Evolutionary conservation across 1,284 basidiomycete genomes (phyloP).

Genomic region (Boletus smithii): DNA sequence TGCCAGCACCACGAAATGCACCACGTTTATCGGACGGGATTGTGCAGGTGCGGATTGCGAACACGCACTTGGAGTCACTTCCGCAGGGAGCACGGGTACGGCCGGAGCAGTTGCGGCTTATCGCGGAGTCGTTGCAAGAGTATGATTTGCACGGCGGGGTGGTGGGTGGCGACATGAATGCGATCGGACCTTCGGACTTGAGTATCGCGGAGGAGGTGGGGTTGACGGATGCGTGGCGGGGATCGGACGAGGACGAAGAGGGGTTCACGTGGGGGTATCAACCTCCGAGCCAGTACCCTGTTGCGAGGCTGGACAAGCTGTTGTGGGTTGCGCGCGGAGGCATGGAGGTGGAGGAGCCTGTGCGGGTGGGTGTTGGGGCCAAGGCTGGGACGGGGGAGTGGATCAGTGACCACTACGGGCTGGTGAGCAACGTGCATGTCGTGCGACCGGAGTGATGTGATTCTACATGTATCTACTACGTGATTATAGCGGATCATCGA

Average conservation of each 20-base stretch:
- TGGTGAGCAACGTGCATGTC: constrained; percentile 46
- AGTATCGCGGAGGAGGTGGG: constrained; percentile 42
- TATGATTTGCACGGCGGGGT: constrained; percentile 51
- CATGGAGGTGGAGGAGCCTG: constrained; percentile 49
- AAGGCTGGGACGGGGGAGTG: constrained; percentile 43
- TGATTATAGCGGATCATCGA: too few relatives aligned
- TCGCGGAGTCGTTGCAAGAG: constrained; percentile 46
- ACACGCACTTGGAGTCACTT: constrained; percentile 69
- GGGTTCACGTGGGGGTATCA: constrained; percentile 70
- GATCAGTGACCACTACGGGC: constrained; percentile 65
- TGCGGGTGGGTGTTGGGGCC: constrained; percentile 53
- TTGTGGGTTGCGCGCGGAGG: constrained; percentile 48
- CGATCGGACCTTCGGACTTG: constrained; percentile 47
- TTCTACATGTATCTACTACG: too few relatives aligned
- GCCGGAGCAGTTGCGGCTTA: constrained; percentile 50
- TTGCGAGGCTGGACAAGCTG: constrained; percentile 62
- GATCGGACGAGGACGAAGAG: constrained; percentile 36
- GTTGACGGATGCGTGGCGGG: constrained; percentile 55
- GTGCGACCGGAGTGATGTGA: constrained; percentile 23
- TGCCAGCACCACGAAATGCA: constrained; percentile 30
- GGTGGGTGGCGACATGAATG: constrained; percentile 69
- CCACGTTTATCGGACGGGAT: constrained; percentile 35
- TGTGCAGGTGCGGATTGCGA: constrained; percentile 53
- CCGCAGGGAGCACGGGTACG: constrained; percentile 42
- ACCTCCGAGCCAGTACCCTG: constrained; percentile 40